phyloP scores from a whole-genome alignment of 495 filamentous ascomycete genomes.

The Talaromyces ruber region DNA sequence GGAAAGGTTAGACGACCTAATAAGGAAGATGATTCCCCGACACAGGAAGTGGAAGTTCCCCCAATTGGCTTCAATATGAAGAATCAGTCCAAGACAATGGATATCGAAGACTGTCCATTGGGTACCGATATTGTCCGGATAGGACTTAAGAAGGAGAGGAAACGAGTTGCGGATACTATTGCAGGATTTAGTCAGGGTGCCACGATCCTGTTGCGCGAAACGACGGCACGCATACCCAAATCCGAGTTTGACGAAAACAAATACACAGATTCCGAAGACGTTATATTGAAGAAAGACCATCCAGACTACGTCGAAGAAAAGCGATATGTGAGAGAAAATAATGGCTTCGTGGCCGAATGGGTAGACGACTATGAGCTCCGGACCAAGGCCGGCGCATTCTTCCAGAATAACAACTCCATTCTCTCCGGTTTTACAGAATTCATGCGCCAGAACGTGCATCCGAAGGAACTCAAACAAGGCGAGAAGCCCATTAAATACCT shows the following conservation, averaged over 20 bases:
- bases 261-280: constrained; percentile 10
- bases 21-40: constrained; percentile 18
- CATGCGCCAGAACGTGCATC: constrained; percentile 72
- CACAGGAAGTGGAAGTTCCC: constrained; percentile 47
- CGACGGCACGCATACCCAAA: constrained; percentile 61
- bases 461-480: constrained; percentile 19
- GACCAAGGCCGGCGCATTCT: constrained; percentile 89
- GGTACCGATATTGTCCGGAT: constrained; percentile 74
- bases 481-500: constrained; percentile 62
- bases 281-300: constrained; percentile 21
- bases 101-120: constrained; percentile 97
- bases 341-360: constrained; percentile 74
- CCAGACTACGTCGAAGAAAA: constrained; percentile 63
- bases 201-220: constrained; percentile 83
- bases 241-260: constrained; percentile 9
- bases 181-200: constrained; percentile 69
- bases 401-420: constrained; percentile 99
- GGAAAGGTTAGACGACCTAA: constrained; percentile 46
- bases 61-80: constrained; percentile 89
- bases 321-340: constrained; percentile 77
- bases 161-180: constrained; percentile 60
- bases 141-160: constrained; percentile 67
- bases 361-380: constrained; percentile 76
- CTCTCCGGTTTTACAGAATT: constrained; percentile 83
- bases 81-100: constrained; percentile 59